Conservation (phyloP, 306 rosid genomes). For the Sphenostylis stenocarpa region DNA sequence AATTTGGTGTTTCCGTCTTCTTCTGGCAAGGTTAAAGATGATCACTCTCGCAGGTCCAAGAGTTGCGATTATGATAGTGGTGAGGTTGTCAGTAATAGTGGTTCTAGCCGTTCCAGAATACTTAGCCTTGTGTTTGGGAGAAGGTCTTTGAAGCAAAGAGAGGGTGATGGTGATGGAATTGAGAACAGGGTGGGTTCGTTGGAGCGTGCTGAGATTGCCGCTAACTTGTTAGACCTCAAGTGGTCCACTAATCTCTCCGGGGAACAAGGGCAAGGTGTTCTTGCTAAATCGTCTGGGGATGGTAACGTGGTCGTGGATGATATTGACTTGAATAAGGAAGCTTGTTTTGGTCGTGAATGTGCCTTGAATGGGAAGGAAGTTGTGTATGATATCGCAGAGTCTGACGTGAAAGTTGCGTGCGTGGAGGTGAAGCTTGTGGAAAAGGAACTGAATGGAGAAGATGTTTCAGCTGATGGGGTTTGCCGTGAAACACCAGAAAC, state of each 20-base stretch:
- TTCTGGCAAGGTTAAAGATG: slow-evolving; percentile 36
- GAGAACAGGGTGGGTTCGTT: slow-evolving; percentile 43
- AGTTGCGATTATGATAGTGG: slow-evolving; percentile 47
- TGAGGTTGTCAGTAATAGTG: slow-evolving; percentile 34
- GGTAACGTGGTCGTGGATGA: background rate
- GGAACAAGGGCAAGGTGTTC: background rate
- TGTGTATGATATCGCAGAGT: background rate
- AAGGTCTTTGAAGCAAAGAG: slow-evolving; percentile 21
- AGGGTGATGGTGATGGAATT: background rate
- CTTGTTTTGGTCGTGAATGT: slow-evolving; percentile 27
- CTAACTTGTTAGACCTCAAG: slow-evolving; percentile 74
- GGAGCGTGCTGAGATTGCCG: slow-evolving; percentile 83
- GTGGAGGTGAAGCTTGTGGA: slow-evolving; percentile 28
- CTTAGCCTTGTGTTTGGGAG: slow-evolving; percentile 64
- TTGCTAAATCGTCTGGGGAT: slow-evolving; percentile 25
- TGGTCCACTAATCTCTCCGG: slow-evolving; percentile 74
- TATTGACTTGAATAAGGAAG: background rate
- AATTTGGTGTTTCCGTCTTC: slow-evolving; percentile 34
- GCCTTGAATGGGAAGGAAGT: slow-evolving; percentile 19
- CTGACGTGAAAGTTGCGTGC: background rate
- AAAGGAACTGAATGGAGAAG: slow-evolving; percentile 38
- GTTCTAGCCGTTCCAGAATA: slow-evolving; percentile 50
- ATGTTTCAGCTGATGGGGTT: background rate
- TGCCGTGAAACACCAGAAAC: slow-evolving; percentile 45
- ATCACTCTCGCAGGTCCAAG: slow-evolving; percentile 16